These are phyloP conservation scores for Paramecium octaurelia DNA, from an alignment of 73 alveolate genomes.

Conservation along the genomic window DNA sequence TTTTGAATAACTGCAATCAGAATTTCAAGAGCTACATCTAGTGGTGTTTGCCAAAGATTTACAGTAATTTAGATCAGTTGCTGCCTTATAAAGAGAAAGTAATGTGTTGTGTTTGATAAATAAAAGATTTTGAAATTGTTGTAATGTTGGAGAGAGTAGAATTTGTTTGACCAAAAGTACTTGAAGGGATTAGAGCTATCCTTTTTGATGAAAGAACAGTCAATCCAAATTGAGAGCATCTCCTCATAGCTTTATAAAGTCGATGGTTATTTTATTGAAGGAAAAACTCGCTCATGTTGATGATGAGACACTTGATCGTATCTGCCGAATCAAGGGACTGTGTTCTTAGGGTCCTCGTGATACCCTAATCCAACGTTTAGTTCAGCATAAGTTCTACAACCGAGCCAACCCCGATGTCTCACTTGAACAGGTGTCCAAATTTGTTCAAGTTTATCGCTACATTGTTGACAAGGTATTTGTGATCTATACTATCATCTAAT, in stretches of 20 bases:
- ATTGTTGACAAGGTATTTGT: conserved; percentile 18
- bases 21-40: neutral
- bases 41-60: conserved; percentile 1
- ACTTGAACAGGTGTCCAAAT: neutral
- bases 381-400: conserved; percentile 6
- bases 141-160: conserved; percentile 27
- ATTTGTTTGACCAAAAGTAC: conserved; percentile 19
- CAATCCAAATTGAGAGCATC: neutral
- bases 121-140: neutral
- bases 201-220: neutral
- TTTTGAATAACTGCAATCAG: neutral
- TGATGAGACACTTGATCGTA: neutral
- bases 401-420: neutral
- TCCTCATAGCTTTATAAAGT: conserved; percentile 13
- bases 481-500: neutral
- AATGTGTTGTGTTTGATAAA: neutral
- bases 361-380: neutral
- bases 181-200: conserved; percentile 41
- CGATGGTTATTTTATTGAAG: conserved; percentile 50
- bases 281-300: conserved; percentile 14
- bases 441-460: neutral
- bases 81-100: conserved; percentile 21
- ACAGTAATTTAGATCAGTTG: neutral
- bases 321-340: neutral
- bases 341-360: neutral